Evolutionary conservation across 1,284 basidiomycete species (phyloP).

Genomic region (Marasmius oreades): DNA sequence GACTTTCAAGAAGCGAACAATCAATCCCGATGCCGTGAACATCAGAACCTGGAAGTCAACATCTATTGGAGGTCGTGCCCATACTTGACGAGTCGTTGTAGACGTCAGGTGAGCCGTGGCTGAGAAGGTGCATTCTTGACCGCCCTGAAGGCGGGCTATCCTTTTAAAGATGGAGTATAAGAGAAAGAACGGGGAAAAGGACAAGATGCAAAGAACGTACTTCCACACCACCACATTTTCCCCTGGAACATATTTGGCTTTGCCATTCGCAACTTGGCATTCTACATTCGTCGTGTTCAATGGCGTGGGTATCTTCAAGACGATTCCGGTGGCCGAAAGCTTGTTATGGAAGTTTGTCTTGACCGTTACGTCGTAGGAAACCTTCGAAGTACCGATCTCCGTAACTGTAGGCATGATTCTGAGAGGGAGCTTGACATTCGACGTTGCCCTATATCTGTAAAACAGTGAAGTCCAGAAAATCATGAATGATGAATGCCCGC

Average conservation of each 20-base stretch:
- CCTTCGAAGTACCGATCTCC: constrained; percentile 88
- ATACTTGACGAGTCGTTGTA: constrained; percentile 89
- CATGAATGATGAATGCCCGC: constrained; percentile 8
- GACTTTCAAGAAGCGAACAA: constrained; percentile 97
- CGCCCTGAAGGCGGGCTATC: constrained; percentile 90
- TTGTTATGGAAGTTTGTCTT: constrained; percentile 91
- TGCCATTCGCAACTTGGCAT: constrained; percentile 87
- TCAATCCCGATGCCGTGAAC: constrained; percentile 95
- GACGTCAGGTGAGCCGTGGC: constrained; percentile 83
- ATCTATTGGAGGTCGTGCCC: constrained; percentile 97
- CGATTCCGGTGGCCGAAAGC: constrained; percentile 89
- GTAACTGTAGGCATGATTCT: constrained; percentile 89
- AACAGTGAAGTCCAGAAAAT: constrained; percentile 7
- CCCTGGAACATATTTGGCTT: constrained; percentile 94
- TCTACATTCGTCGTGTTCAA: constrained; percentile 91
- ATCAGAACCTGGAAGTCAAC: constrained; percentile 98
- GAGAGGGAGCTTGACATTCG: constrained; percentile 93
- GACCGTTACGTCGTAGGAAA: constrained; percentile 89
- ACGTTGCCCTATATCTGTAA: constrained; percentile 87
- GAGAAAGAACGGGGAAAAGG: background rate
- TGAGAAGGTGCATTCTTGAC: constrained; percentile 84
- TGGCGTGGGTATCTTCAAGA: constrained; percentile 93
- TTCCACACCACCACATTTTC: constrained; percentile 99
- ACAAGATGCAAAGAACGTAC: constrained; percentile 46
- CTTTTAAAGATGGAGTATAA: constrained; percentile 38